These are phyloP conservation scores for Staphylotrichum longicolle DNA, from an alignment of 495 filamentous ascomycete genomes.

Conservation along the genomic window DNA sequence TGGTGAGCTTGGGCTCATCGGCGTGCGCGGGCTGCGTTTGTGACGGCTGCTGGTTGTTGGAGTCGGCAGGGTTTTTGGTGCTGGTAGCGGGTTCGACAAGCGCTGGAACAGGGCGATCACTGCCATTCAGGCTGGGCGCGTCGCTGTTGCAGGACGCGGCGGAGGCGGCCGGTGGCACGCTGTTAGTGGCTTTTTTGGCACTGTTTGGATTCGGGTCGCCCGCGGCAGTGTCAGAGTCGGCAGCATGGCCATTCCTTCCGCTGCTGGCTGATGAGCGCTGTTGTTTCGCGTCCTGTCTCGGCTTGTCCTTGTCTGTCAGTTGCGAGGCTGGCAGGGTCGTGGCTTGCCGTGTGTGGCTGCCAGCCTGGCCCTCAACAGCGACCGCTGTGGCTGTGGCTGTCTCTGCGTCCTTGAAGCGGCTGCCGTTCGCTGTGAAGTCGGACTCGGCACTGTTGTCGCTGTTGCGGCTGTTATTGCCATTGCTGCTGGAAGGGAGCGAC, in stretches of 20 bases:
- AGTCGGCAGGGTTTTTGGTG: constrained; percentile 16
- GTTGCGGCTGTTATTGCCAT: constrained; percentile 18
- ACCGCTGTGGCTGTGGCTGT: background rate
- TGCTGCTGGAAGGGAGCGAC: constrained; percentile 30
- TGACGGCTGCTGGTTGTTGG: background rate
- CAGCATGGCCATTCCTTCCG: background rate
- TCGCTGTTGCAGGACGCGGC: constrained; percentile 7
- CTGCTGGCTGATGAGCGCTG: background rate
- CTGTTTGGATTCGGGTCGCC: background rate
- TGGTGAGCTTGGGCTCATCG: constrained; percentile 2
- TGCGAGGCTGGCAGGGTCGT: background rate
- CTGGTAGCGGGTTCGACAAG: constrained; percentile 22
- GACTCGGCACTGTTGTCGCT: constrained; percentile 24
- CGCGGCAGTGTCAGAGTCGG: background rate
- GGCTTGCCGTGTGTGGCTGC: constrained; percentile 11
- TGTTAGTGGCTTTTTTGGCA: constrained; percentile 24
- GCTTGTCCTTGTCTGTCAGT: constrained; percentile 12
- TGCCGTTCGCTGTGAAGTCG: constrained; percentile 13
- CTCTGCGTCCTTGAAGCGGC: constrained; percentile 1
- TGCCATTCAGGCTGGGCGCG: constrained; percentile 14
- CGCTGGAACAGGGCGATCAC: constrained; percentile 23
- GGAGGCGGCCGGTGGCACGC: background rate
- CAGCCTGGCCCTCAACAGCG: too few species aligned
- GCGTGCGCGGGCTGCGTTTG: background rate
- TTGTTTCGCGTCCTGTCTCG: constrained; percentile 5